phyloP scores from a whole-genome alignment of 257 asterid genomes.

The Verbena officinalis region DNA sequence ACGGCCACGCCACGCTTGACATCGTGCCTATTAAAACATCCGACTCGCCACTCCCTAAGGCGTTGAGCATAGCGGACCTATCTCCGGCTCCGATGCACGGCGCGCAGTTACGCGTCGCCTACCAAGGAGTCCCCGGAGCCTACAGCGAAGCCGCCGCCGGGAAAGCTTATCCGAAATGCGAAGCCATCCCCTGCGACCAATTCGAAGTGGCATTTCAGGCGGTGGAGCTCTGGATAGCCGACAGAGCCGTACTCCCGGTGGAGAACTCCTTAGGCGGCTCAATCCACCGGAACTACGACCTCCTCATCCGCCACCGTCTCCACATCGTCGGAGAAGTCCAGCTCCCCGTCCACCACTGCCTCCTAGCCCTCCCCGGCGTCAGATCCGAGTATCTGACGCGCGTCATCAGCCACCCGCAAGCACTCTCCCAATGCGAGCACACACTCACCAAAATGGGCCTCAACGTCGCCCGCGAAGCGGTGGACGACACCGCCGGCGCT shows the following conservation, averaged over 20 bases:
- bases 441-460: slow-evolving; percentile 68
- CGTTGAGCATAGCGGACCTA: slow-evolving; percentile 66
- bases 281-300: slow-evolving; percentile 91
- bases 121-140: slow-evolving; percentile 94
- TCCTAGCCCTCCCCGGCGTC: slow-evolving; percentile 80
- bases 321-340: slow-evolving; percentile 96
- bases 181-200: slow-evolving; percentile 90
- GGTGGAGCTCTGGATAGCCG: slow-evolving; percentile 91
- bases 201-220: slow-evolving; percentile 91
- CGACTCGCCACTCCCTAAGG: slow-evolving; percentile 40
- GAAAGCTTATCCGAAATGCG: slow-evolving; percentile 79
- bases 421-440: slow-evolving; percentile 83
- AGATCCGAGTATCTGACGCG: slow-evolving; percentile 56
- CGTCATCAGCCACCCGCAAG: slow-evolving; percentile 92
- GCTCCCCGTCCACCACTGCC: slow-evolving; percentile 89
- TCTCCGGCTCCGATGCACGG: slow-evolving; percentile 96
- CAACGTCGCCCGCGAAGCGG: slow-evolving; percentile 70
- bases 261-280: slow-evolving; percentile 95
- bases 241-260: slow-evolving; percentile 84
- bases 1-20: slow-evolving; percentile 55
- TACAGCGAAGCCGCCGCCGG: slow-evolving; percentile 93
- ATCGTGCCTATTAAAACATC: slow-evolving; percentile 36
- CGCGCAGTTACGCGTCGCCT: slow-evolving; percentile 73
- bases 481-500: slow-evolving; percentile 88
- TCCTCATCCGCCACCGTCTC: slow-evolving; percentile 94